Percentiles rank a stretch among this genome's conserved stretches.
Conservation (phyloP, 2,329 filamentous ascomycete genomes). For the Geosmithia flava region DNA sequence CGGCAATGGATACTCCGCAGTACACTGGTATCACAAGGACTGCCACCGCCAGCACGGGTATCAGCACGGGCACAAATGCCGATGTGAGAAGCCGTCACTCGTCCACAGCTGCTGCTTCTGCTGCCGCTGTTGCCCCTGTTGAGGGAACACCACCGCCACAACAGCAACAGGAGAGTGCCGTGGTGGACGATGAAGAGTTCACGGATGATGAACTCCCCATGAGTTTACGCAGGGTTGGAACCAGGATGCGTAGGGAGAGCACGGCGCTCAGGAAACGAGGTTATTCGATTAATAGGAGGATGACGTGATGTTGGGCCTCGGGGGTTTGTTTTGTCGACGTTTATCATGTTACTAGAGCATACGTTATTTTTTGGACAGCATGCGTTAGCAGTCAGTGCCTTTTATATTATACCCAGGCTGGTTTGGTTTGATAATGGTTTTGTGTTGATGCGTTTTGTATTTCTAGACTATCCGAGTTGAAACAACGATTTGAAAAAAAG, state of each 20-base stretch:
- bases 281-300: slow-evolving; percentile 4
- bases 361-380: too few relatives aligned
- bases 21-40: background rate
- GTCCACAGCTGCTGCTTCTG: background rate
- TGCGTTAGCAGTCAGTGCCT: too few relatives aligned
- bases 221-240: slow-evolving; percentile 34
- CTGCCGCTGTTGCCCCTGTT: background rate
- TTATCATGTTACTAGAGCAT: too few relatives aligned
- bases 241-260: slow-evolving; percentile 18
- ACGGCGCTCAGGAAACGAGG: slow-evolving; percentile 15
- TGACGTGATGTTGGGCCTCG: background rate
- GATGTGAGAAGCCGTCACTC: background rate
- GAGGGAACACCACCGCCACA: background rate
- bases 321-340: too few relatives aligned
- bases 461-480: too few relatives aligned
- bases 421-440: too few relatives aligned
- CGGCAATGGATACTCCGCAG: background rate
- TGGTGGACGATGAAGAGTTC: slow-evolving; percentile 9
- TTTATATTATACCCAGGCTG: too few relatives aligned
- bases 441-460: too few relatives aligned
- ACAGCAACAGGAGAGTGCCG: slow-evolving; percentile 4
- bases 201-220: slow-evolving; percentile 27
- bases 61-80: slow-evolving; percentile 5
- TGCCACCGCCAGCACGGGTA: background rate
- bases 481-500: too few relatives aligned